These are phyloP conservation scores for slime mould (Dictyostelium discoideum) DNA, from an alignment of 78 protist species.

Conservation along the genomic window dicty_2.7 NC_007088.5:2602501-2603000, in stretches of 20 bases:
- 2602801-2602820: background rate
- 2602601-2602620: too few relatives aligned
- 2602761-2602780: background rate
- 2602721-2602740: background rate
- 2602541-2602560: background rate
- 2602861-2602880: background rate
- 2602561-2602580: background rate
- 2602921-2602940: background rate
- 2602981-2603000: too few relatives aligned
- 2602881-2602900: background rate
- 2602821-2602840: background rate
- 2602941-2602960: constrained; percentile 18
- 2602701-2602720: background rate
- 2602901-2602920: background rate
- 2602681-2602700: background rate
- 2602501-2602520: background rate
- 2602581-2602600: background rate
- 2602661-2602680: background rate
- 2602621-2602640: too few relatives aligned
- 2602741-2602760: background rate
- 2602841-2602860: background rate
- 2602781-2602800: background rate
- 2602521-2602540: background rate
- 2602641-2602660: background rate
- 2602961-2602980: too few relatives aligned